These are phyloP conservation scores for Sesbania bispinosa DNA, from an alignment of 306 rosid genomes.

Conservation along the genomic window DNA sequence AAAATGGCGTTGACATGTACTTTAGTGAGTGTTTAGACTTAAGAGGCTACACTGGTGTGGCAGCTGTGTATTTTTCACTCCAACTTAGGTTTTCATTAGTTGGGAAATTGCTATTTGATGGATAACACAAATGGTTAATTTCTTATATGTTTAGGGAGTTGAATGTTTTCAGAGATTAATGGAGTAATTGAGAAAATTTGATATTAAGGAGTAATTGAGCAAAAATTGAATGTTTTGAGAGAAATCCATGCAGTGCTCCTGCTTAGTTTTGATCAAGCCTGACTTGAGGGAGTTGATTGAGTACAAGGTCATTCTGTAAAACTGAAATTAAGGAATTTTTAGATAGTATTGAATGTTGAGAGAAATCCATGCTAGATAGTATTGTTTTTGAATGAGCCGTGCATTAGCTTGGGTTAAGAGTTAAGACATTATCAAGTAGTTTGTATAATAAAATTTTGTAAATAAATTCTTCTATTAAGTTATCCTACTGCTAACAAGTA, in stretches of 20 bases:
- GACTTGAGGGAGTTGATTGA: background rate
- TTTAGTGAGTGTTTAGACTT: background rate
- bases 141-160: background rate
- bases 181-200: background rate
- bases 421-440: background rate
- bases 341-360: too few species aligned
- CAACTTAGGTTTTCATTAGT: background rate
- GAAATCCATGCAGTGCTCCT: background rate
- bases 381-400: background rate
- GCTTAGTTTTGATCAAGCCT: background rate
- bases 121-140: background rate
- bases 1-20: background rate
- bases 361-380: too few species aligned
- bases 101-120: background rate
- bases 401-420: background rate
- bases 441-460: background rate
- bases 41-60: background rate
- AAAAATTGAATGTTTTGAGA: background rate
- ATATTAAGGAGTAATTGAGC: too few species aligned
- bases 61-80: background rate
- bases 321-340: background rate
- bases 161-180: background rate
- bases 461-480: background rate
- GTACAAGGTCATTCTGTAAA: background rate
- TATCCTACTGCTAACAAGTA: conserved; percentile 2